phyloP scores from a whole-genome alignment of 805 yeast species.

The Kurtzmaniella fragi region DNA sequence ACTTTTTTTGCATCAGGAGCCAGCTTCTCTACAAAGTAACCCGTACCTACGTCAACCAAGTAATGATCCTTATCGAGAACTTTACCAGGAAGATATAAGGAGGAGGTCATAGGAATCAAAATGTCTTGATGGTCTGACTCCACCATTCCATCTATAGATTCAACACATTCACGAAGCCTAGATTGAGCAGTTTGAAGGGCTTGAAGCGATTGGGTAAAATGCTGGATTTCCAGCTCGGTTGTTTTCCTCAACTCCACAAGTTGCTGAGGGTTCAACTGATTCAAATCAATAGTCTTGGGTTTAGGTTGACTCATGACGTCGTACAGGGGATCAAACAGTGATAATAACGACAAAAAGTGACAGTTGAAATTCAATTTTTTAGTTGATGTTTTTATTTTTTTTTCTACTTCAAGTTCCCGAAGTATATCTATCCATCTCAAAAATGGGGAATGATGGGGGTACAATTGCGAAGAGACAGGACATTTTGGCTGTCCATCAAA shows the following conservation, averaged over 20 bases:
- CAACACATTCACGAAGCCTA: constrained; percentile 77
- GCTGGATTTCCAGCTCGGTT: constrained; percentile 80
- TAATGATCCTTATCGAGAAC: constrained; percentile 61
- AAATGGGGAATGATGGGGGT: constrained; percentile 63
- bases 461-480: constrained; percentile 58
- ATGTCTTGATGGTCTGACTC: constrained; percentile 39
- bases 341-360: neutral
- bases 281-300: constrained; percentile 48
- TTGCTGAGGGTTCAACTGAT: constrained; percentile 76
- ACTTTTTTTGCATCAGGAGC: constrained; percentile 63
- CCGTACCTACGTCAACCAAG: constrained; percentile 94
- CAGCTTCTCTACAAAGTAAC: constrained; percentile 83
- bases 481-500: constrained; percentile 28
- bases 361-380: neutral
- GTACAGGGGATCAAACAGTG: neutral
- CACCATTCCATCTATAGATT: constrained; percentile 58
- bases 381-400: neutral
- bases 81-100: constrained; percentile 85
- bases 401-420: neutral
- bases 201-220: constrained; percentile 74
- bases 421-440: neutral
- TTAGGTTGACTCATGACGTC: constrained; percentile 7
- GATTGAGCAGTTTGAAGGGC: constrained; percentile 79
- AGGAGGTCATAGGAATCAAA: constrained; percentile 83
- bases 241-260: constrained; percentile 76